These are phyloP conservation scores for Kwoniella newhampshirensis DNA, from an alignment of 768 basidiomycete genomes.

Conservation along the genomic window DNA sequence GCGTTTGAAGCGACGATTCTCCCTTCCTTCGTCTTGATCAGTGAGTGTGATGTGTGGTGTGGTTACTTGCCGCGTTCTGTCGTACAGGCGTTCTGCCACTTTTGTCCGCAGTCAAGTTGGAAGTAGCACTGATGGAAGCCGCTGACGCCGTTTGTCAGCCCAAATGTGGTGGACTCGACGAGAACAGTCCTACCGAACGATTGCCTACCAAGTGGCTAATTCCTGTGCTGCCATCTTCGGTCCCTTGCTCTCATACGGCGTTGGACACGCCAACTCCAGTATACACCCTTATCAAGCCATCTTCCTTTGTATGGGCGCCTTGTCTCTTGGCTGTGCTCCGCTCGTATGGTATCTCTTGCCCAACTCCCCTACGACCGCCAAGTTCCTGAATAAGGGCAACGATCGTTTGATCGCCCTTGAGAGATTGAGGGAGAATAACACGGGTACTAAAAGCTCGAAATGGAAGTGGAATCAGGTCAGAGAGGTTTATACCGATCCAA, in stretches of 20 bases:
- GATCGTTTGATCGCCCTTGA: constrained; percentile 39
- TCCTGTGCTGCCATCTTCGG: constrained; percentile 25
- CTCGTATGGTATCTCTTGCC: constrained; percentile 33
- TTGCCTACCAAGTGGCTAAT: constrained; percentile 30
- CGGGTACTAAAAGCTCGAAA: constrained; percentile 25
- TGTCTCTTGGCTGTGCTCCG: constrained; percentile 26
- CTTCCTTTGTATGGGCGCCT: constrained; percentile 33
- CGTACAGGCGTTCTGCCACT: no score
- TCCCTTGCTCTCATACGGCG: constrained; percentile 19
- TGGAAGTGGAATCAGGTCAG: constrained; percentile 35
- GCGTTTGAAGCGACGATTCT: constrained; percentile 53
- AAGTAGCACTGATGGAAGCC: no score
- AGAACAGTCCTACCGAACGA: constrained; percentile 33
- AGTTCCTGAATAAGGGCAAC: constrained; percentile 37
- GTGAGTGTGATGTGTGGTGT: no score
- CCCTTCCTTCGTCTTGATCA: constrained; percentile 16
- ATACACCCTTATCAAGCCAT: constrained; percentile 30
- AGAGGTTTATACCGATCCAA: constrained; percentile 30
- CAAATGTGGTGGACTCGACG: constrained; percentile 28
- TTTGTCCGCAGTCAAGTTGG: no score
- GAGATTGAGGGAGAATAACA: constrained; percentile 39
- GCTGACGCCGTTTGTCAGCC: not conserved
- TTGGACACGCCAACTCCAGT: constrained; percentile 13
- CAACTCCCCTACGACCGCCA: constrained; percentile 35
- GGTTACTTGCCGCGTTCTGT: no score